phyloP scores from a whole-genome alignment of 805 yeast species.

The Blastobotrys peoriensis region DNA sequence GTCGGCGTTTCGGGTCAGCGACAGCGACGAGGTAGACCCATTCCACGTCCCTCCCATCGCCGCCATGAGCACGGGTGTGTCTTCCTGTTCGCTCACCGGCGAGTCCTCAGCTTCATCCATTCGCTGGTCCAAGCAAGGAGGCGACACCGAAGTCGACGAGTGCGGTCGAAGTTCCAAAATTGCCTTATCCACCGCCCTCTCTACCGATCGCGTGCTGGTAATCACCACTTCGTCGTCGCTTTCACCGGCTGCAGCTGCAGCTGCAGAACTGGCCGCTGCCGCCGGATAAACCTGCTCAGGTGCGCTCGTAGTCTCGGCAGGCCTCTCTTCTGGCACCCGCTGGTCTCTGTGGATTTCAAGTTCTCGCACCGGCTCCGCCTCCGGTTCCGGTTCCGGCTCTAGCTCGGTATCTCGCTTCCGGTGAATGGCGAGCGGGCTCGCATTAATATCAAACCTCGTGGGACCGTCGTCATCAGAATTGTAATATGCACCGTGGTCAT shows the following conservation, averaged over 20 bases:
- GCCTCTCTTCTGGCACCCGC: too few relatives aligned
- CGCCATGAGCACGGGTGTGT: constrained; percentile 9
- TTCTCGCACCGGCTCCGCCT: background rate
- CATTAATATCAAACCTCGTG: background rate
- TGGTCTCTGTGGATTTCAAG: too few relatives aligned
- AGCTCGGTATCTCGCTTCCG: too few relatives aligned
- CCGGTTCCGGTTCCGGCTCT: too few relatives aligned
- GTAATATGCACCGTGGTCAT: background rate
- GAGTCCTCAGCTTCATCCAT: constrained; percentile 12
- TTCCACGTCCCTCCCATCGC: constrained; percentile 3
- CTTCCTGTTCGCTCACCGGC: constrained; percentile 12
- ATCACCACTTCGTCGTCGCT: constrained; percentile 5
- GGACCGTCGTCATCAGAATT: background rate
- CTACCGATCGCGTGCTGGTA: constrained; percentile 3
- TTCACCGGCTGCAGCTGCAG: background rate
- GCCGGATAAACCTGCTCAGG: background rate
- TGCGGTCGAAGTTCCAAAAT: background rate
- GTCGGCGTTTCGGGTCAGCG: constrained; percentile 1
- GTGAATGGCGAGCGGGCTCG: background rate
- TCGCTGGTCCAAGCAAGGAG: constrained; percentile 12
- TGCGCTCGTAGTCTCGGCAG: background rate
- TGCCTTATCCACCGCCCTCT: background rate
- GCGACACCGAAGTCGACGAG: constrained; percentile 5
- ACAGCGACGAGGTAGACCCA: constrained; percentile 10
- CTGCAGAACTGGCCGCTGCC: background rate